A percentile compares a stretch with the other conserved stretches of the same genome.
Conservation (phyloP, 176 grass and related monocot species). For the Cocos nucifera region DNA sequence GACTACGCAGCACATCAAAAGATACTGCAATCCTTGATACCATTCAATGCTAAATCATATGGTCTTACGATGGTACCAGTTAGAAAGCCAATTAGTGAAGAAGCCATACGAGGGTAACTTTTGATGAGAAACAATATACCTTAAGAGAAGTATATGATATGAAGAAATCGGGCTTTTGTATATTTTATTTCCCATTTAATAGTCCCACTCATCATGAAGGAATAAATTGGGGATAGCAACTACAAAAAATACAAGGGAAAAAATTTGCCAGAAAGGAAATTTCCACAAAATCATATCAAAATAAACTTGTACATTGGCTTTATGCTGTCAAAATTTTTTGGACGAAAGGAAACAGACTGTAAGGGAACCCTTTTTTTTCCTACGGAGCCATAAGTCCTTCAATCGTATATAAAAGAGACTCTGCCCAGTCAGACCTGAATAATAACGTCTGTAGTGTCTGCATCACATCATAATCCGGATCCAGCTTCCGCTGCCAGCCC, state of each 20-base stretch:
- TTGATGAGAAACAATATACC: too few species aligned
- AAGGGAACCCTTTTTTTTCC: not conserved
- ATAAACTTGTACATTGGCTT: not conserved
- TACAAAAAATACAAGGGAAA: not conserved
- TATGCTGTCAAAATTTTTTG: conserved; percentile 30
- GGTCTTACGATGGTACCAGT: too few species aligned
- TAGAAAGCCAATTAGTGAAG: too few species aligned
- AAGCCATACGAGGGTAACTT: too few species aligned
- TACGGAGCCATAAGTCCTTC: conserved; percentile 87
- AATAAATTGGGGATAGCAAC: too few species aligned
- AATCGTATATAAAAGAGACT: conserved; percentile 85
- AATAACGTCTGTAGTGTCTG: conserved; percentile 70
- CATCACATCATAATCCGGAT: conserved; percentile 97
- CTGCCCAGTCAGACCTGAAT: conserved; percentile 90
- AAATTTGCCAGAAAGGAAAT: not conserved
- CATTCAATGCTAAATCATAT: too few species aligned
- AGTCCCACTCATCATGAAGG: too few species aligned
- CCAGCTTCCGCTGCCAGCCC: conserved; percentile 98
- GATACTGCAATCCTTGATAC: too few species aligned
- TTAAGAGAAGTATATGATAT: too few species aligned
- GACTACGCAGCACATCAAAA: too few species aligned
- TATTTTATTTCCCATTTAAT: too few species aligned
- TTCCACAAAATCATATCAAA: conserved; percentile 12
- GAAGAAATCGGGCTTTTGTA: too few species aligned
- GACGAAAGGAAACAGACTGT: conserved; percentile 4